Conservation (phyloP, 208 protist genomes). For the Crithidia sp. region DNA sequence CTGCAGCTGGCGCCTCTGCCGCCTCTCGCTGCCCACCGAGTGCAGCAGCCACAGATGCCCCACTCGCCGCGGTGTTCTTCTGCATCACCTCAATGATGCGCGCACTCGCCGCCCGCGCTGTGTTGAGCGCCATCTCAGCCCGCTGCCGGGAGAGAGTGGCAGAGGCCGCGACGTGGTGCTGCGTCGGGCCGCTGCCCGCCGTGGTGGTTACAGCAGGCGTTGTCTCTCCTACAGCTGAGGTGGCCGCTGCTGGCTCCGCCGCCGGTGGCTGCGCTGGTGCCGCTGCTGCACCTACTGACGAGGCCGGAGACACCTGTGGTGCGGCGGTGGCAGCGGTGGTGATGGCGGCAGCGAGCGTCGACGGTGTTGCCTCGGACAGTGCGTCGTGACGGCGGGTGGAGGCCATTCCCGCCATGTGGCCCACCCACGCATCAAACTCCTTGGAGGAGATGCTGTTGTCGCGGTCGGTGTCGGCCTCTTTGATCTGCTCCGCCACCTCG, state of each 20-base stretch:
- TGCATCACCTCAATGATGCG: constrained; percentile 27
- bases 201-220: background rate
- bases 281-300: background rate
- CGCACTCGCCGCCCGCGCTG: constrained; percentile 21
- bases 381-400: constrained; percentile 30
- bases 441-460: constrained; percentile 77
- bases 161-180: background rate
- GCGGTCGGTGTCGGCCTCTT: constrained; percentile 69
- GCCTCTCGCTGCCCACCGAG: background rate
- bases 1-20: background rate
- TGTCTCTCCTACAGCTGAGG: too few species aligned
- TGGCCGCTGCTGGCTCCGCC: too few species aligned
- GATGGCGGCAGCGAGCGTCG: background rate
- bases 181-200: background rate
- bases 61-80: constrained; percentile 1
- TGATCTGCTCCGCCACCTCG: constrained; percentile 74
- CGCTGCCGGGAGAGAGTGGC: constrained; percentile 15
- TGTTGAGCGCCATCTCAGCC: constrained; percentile 8
- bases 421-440: constrained; percentile 79
- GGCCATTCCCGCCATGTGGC: constrained; percentile 24
- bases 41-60: too few species aligned
- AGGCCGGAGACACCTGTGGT: background rate
- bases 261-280: too few species aligned
- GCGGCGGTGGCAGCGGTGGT: background rate
- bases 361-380: background rate